Evolutionary conservation across 441 rosid genomes (phyloP).

Genomic region (Breynia disticha): DNA sequence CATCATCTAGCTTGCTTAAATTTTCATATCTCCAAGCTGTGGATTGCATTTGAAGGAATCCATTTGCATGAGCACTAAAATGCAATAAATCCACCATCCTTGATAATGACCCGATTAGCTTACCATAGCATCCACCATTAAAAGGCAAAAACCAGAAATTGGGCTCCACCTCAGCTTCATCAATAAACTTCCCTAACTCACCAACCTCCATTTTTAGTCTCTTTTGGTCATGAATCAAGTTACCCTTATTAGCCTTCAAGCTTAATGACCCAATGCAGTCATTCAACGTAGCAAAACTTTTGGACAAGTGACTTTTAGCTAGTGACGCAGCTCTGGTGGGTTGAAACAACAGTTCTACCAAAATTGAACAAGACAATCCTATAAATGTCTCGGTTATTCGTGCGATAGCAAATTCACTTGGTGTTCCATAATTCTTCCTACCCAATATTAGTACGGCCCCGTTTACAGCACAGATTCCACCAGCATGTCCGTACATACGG

Average conservation of each 20-base stretch:
- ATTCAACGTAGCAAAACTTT: constrained; percentile 32
- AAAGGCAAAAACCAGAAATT: constrained; percentile 77
- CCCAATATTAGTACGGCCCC: constrained; percentile 79
- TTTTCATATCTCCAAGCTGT: constrained; percentile 20
- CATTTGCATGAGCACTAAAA: constrained; percentile 36
- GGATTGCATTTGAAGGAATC: constrained; percentile 38
- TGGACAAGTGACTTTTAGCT: constrained; percentile 45
- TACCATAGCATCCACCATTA: constrained; percentile 41
- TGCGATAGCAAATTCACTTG: constrained; percentile 72
- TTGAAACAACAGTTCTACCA: constrained; percentile 47
- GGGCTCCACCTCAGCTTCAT: constrained; percentile 78
- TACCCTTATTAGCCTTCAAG: constrained; percentile 20
- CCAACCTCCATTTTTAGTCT: constrained; percentile 32
- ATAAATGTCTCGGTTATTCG: constrained; percentile 78
- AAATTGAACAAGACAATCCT: constrained; percentile 57
- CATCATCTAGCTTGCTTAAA: constrained; percentile 26
- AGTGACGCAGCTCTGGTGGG: constrained; percentile 63
- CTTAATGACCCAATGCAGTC: constrained; percentile 34
- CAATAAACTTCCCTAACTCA: constrained; percentile 40
- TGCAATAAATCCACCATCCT: constrained; percentile 51
- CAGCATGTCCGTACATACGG: constrained; percentile 74
- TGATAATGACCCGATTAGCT: constrained; percentile 42
- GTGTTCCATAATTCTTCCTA: constrained; percentile 54
- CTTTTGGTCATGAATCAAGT: constrained; percentile 34
- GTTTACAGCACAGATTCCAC: constrained; percentile 65